Evolutionary conservation across 164 flowering plant genomes (phyloP).

Genomic region (Dillenia suffruticosa): DNA sequence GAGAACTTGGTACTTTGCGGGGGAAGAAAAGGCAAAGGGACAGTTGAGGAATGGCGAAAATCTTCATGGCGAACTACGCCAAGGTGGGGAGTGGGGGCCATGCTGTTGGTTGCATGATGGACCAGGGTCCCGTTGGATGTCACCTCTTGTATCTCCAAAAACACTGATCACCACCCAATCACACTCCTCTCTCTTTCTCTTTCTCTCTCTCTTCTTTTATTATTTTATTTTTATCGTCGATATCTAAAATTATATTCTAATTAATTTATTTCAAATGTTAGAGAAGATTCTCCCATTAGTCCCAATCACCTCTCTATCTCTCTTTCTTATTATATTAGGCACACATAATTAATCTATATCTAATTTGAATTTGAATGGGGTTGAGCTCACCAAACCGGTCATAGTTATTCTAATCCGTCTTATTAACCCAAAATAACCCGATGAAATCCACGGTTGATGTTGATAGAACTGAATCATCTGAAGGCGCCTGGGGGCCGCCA

Average conservation of each 20-base stretch:
- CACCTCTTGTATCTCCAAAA: slow-evolving; percentile 11
- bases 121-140: slow-evolving; percentile 9
- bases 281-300: too few species aligned
- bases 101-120: slow-evolving; percentile 8
- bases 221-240: too few species aligned
- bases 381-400: too few species aligned
- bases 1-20: not conserved
- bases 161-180: not conserved
- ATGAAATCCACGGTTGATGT: too few species aligned
- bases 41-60: not conserved
- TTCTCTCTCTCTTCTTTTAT: not conserved
- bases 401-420: too few species aligned
- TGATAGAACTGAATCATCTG: too few species aligned
- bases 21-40: not conserved
- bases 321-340: not conserved
- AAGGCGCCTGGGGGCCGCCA: too few species aligned
- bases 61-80: not conserved
- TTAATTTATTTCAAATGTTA: too few species aligned
- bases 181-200: not conserved
- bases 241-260: not conserved
- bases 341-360: not conserved
- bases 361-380: not conserved
- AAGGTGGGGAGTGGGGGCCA: slow-evolving; percentile 1
- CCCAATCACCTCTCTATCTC: too few species aligned
- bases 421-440: too few species aligned